Evolutionary conservation across 164 flowering plant genomes (phyloP), one percentile per base, ranked within the genome.

Genomic region (Chloranthus sessilifolius): DNA sequence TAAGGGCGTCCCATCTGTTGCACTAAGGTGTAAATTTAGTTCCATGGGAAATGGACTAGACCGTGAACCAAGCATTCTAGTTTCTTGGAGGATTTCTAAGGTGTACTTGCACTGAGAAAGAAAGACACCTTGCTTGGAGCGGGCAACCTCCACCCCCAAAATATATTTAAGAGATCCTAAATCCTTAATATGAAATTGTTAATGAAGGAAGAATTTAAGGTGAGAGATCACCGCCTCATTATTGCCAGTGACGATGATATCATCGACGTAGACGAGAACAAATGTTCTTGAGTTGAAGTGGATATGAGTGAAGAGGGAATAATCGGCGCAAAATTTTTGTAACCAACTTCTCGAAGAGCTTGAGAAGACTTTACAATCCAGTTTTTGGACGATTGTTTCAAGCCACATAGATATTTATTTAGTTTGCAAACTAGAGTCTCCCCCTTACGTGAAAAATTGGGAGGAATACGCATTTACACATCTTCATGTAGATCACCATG

Each of bases 401-500:
- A 16, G 14, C 1, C 1, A 16, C 15, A 40, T 9, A 40, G 1
- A n/a, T n/a, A n/a, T n/a, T n/a, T n/a, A n/a, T n/a, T n/a, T n/a
- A n/a, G n/a, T n/a, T n/a, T n/a, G n/a, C 43, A 40, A 40, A 40
- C 43, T 40, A 7, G 11, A 17, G 10, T 11, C 43, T 40, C 43
- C 19, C 17, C 7, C 15, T n/a, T n/a, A n/a, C n/a, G n/a, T n/a
- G n/a, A n/a, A n/a, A n/a, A n/a, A n/a, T n/a, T n/a, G n/a, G n/a
- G n/a, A n/a, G 43, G 43, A 9, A 40, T 10, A 6, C 7, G 10
- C 43, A 40, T 40, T 11, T 11, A 1, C 7, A 40, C 43, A 11
- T 40, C 43, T 40, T 40, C 43, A 40, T 40, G 19, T 16, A 40
- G n/a, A n/a, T n/a, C n/a, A n/a, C n/a, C n/a, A n/a, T n/a, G n/a